Percentiles rank a stretch among this genome's conserved stretches.
phyloP scores from a whole-genome alignment of 2,329 filamentous ascomycete species.

The Fusarium coffeatum region DNA sequence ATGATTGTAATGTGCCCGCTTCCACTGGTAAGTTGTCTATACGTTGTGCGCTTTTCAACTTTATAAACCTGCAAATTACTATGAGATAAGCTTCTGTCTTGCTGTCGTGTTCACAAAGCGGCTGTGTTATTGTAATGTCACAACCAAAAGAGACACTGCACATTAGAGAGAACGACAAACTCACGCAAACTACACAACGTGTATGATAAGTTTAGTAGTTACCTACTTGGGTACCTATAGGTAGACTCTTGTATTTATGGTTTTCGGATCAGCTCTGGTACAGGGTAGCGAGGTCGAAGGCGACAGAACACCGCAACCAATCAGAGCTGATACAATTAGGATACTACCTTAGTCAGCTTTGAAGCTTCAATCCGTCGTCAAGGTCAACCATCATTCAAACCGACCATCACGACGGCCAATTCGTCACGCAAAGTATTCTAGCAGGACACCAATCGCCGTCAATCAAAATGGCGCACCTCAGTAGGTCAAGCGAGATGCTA shows the following conservation, averaged over 20 bases:
- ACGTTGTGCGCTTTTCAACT: background rate
- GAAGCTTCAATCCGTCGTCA: slow-evolving; percentile 39
- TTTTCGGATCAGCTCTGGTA: background rate
- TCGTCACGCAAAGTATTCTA: slow-evolving; percentile 35
- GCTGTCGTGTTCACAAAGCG: too few species aligned
- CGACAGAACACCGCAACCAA: slow-evolving; percentile 14
- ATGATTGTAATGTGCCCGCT: background rate
- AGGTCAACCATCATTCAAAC: slow-evolving; percentile 34
- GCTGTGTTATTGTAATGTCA: background rate
- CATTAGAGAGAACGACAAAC: background rate
- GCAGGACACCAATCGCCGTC: slow-evolving; percentile 42
- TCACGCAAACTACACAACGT: accelerated
- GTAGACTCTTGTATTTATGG: background rate
- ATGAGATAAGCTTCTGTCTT: accelerated
- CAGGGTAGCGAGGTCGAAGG: slow-evolving; percentile 22
- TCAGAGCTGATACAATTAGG: slow-evolving; percentile 18
- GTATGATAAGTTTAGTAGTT: background rate
- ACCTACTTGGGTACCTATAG: background rate
- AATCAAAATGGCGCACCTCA: slow-evolving; percentile 55
- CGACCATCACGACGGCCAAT: slow-evolving; percentile 44
- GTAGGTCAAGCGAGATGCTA: slow-evolving; percentile 40
- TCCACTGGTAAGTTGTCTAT: background rate
- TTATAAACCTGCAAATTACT: background rate
- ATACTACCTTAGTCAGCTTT: slow-evolving; percentile 35
- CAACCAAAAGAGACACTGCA: too few species aligned